Evolutionary conservation across 139 green algal genomes (phyloP).

Genomic region (Chlorella sp.): DNA sequence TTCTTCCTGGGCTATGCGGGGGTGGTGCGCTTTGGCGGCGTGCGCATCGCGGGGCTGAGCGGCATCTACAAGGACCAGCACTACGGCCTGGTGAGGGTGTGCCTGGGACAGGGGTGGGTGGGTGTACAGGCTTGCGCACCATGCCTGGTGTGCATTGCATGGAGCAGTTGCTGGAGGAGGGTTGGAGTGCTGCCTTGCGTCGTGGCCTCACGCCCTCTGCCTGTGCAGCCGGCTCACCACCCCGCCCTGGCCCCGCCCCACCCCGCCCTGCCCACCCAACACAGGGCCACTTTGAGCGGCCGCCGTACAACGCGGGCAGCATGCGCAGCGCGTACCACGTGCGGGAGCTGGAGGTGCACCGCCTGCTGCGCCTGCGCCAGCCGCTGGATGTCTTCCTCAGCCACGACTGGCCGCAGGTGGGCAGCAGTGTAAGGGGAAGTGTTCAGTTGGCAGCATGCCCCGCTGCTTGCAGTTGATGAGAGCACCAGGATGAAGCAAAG

Average conservation of each 20-base stretch:
- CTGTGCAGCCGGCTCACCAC: no score
- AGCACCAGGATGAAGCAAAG: no score
- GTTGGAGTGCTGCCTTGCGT: no score
- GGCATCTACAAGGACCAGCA: constrained; percentile 91
- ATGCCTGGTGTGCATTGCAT: no score
- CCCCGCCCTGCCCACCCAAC: no score
- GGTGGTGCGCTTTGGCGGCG: constrained; percentile 90
- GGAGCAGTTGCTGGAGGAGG: no score
- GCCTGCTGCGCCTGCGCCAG: constrained; percentile 76
- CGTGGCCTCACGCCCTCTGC: no score
- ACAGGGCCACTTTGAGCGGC: constrained; percentile 86
- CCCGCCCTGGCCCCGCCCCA: no score
- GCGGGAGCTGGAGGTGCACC: constrained; percentile 81
- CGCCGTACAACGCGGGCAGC: constrained; percentile 81
- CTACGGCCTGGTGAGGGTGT: constrained; percentile 69
- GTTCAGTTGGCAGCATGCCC: neutral
- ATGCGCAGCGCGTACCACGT: constrained; percentile 95
- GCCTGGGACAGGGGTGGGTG: no score
- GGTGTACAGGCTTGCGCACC: no score
- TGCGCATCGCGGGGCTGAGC: constrained; percentile 94
- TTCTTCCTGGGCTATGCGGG: constrained; percentile 95
- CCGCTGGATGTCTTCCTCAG: constrained; percentile 92
- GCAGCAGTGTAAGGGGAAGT: neutral
- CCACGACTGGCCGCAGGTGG: constrained; percentile 94
- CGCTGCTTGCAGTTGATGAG: no score